Conservation (phyloP, 176 grass and related monocot species). For the Avena atlantica region DNA sequence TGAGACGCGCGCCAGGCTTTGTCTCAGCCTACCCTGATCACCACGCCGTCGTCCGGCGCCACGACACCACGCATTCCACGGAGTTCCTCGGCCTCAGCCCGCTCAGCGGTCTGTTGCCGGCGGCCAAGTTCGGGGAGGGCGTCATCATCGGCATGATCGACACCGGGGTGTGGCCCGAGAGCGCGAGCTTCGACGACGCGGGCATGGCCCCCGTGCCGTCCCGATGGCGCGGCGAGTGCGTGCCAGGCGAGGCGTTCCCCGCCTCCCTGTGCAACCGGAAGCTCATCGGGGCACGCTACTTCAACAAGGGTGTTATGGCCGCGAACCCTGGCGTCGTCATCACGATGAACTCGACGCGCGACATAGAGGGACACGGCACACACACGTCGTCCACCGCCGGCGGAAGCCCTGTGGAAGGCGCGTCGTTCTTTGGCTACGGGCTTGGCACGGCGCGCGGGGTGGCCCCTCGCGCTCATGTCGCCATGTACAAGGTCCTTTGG, state of each 20-base stretch:
- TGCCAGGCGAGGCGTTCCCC: constrained; percentile 50
- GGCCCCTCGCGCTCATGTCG: constrained; percentile 61
- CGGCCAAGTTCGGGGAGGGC: constrained; percentile 48
- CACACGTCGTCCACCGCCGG: constrained; percentile 72
- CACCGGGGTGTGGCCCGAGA: constrained; percentile 57
- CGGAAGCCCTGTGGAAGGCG: constrained; percentile 47
- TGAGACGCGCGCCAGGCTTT: constrained; percentile 38
- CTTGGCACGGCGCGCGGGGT: constrained; percentile 55
- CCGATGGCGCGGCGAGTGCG: constrained; percentile 56
- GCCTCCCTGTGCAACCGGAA: constrained; percentile 67
- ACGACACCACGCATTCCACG: constrained; percentile 60
- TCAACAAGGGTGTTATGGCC: constrained; percentile 62
- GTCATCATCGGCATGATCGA: constrained; percentile 67
- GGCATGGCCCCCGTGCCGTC: constrained; percentile 42
- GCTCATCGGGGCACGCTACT: constrained; percentile 76
- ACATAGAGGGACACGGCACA: constrained; percentile 72
- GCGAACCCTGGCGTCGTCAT: constrained; percentile 50
- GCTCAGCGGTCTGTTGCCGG: constrained; percentile 31
- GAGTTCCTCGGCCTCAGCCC: constrained; percentile 50
- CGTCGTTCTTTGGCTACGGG: constrained; percentile 71
- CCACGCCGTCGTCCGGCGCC: neutral
- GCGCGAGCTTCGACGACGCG: constrained; percentile 49
- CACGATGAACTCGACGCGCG: constrained; percentile 61
- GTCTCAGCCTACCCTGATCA: constrained; percentile 46
- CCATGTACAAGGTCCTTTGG: constrained; percentile 80